These are phyloP conservation scores for Raffaelea ambrosiae DNA, from an alignment of 2,329 filamentous ascomycete genomes.

Conservation along the genomic window DNA sequence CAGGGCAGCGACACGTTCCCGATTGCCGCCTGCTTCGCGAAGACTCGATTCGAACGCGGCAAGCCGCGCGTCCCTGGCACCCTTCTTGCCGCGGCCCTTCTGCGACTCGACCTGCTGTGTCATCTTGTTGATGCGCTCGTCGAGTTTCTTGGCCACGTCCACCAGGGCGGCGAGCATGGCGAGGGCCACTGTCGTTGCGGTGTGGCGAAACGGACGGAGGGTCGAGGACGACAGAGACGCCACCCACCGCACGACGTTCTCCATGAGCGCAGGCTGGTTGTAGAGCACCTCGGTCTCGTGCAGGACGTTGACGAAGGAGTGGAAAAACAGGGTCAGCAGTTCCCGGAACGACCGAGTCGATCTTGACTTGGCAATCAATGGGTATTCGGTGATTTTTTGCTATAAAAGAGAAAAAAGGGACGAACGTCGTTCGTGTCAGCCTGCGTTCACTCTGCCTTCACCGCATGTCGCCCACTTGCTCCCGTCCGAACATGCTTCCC, in stretches of 20 bases:
- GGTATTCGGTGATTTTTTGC: constrained; percentile 82
- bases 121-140: constrained; percentile 58
- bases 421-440: constrained; percentile 11
- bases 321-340: constrained; percentile 70
- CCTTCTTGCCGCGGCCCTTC: neutral
- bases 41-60: constrained; percentile 65
- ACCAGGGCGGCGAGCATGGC: constrained; percentile 70
- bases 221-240: constrained; percentile 82
- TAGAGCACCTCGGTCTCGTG: constrained; percentile 79
- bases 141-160: constrained; percentile 33
- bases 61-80: constrained; percentile 64
- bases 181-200: constrained; percentile 76
- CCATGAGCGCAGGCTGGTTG: constrained; percentile 65
- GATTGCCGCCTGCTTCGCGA: constrained; percentile 59
- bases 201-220: constrained; percentile 87
- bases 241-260: constrained; percentile 86
- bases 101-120: constrained; percentile 66
- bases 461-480: too few relatives aligned
- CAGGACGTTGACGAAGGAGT: constrained; percentile 64
- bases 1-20: constrained; percentile 60
- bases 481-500: neutral
- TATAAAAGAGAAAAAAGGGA: constrained; percentile 17
- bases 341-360: constrained; percentile 70
- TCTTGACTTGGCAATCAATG: constrained; percentile 75
- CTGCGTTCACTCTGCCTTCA: neutral